Base-by-base conservation (phyloP, 257 asterid species). In the Primulina eburnea region DNA sequence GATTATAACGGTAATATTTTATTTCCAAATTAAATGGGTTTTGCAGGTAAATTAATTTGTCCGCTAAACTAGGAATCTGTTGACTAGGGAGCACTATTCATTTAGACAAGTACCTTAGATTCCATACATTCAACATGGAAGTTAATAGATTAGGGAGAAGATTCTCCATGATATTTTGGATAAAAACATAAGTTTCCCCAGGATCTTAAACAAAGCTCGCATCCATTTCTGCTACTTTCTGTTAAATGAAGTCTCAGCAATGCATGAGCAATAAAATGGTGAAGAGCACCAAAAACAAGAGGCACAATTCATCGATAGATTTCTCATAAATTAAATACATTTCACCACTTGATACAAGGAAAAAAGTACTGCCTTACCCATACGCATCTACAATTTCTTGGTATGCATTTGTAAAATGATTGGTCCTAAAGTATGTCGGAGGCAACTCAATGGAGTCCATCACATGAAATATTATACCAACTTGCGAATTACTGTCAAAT, bases 331-430 rank as follows among this genome's bases (percentile, higher is more conserved):
- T 26, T 47, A 67, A 67, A 59, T 52, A 53, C 40, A 78, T 56
- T 35, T 64, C 7, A 57, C 40, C 56, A 14, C 66, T 64, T 34
- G 34, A 69, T 53, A 52, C 47, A 68, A 60, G 38, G 9, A 60
- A 68, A 70, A 53, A 8, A 63, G 12, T 35, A 61, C 59, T 26
- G 75, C 75, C 92, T 86, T 82, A 91, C 99, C 99, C 99, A 68
- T 94, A 94, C 43, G 99, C 99, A 87, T 94, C 97, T 74, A 94
- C 98, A 84, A 94, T 86, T 84, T 91, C 99, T 80, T 94, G 99
- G 80, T 85, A 94, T 63, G 96, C 90, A 78, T 76, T 83, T 11
- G 99, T 94, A 70, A 94, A 89, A 64, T 65, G 64, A 82, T 84
- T 88, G 80, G 96, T 94, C 76, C 84, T 84, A 82, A 94, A 94